Conservation (phyloP, 2,329 filamentous ascomycete species). For the Ophiocordyceps camponoti-leonardi region DNA sequence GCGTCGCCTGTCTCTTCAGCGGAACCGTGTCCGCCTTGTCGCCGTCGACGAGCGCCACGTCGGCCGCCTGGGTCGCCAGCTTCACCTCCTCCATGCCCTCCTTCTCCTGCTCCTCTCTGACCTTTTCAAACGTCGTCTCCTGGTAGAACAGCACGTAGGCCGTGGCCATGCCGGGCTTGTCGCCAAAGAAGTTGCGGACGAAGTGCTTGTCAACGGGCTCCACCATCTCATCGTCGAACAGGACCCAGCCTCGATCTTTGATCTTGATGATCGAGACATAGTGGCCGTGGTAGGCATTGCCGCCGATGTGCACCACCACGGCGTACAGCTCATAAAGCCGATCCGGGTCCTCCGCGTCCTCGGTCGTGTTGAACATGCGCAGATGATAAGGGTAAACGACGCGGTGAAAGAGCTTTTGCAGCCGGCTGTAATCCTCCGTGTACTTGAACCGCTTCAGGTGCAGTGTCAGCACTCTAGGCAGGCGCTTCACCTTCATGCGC, state of each 20-base stretch:
- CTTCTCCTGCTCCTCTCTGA: constrained; percentile 63
- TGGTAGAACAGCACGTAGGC: constrained; percentile 98
- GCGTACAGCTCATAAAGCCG: constrained; percentile 92
- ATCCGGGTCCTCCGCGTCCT: constrained; percentile 86
- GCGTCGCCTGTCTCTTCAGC: constrained; percentile 32
- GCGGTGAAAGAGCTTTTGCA: constrained; percentile 92
- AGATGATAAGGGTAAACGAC: constrained; percentile 96
- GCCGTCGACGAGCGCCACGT: constrained; percentile 30
- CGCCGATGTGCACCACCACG: constrained; percentile 92
- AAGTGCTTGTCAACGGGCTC: constrained; percentile 95
- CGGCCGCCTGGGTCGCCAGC: constrained; percentile 38
- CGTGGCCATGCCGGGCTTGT: constrained; percentile 77
- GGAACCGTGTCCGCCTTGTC: constrained; percentile 25
- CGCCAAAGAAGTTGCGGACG: constrained; percentile 92
- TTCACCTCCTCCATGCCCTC: constrained; percentile 52
- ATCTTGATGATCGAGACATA: constrained; percentile 98
- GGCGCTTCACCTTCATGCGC: constrained; percentile 94
- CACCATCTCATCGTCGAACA: constrained; percentile 98
- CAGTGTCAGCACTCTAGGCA: constrained; percentile 80
- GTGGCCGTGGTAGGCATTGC: constrained; percentile 91
- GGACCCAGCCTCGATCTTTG: constrained; percentile 81
- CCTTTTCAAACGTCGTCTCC: constrained; percentile 58
- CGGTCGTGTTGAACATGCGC: constrained; percentile 92
- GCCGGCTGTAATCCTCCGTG: constrained; percentile 79
- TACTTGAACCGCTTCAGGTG: constrained; percentile 98